Evolutionary conservation across 2,329 filamentous ascomycete species (phyloP).

Genomic region (Knufia fluminis): DNA sequence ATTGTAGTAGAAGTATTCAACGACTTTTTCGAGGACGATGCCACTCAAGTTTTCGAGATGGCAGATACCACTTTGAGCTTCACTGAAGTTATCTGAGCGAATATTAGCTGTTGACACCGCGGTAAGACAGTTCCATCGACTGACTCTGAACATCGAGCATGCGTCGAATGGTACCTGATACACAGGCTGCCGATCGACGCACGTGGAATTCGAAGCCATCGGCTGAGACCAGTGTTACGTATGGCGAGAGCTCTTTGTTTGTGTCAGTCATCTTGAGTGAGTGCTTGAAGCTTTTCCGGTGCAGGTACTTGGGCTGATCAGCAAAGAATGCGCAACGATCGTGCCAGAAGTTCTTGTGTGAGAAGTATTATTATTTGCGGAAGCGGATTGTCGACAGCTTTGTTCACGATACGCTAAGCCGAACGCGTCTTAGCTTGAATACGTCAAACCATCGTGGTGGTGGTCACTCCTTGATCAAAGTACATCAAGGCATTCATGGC

Average conservation of each 20-base stretch:
- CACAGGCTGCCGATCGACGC: conserved; percentile 49
- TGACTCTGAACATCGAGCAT: conserved; percentile 56
- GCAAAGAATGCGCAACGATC: too few species aligned
- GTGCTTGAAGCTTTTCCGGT: background rate
- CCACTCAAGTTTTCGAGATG: conserved; percentile 54
- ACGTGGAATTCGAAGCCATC: conserved; percentile 59
- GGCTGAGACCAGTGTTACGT: conserved; percentile 54
- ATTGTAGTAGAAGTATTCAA: conserved; percentile 62
- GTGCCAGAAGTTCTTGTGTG: too few species aligned
- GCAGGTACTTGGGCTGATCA: too few species aligned
- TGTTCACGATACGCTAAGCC: too few species aligned
- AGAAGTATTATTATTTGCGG: too few species aligned
- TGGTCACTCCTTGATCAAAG: too few species aligned
- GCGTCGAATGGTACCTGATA: conserved; percentile 53
- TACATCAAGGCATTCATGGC: too few species aligned
- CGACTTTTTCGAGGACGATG: conserved; percentile 57
- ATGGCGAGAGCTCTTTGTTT: conserved; percentile 34
- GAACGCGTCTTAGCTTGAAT: too few species aligned
- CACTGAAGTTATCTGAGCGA: conserved; percentile 49
- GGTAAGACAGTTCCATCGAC: conserved; percentile 20
- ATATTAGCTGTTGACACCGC: background rate
- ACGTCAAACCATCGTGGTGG: background rate
- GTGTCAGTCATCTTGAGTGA: background rate
- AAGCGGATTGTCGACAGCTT: too few species aligned
- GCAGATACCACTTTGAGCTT: conserved; percentile 49